Conservation (phyloP, 225 moss, liverwort and hornwort species). For the Ulota crispa region DNA sequence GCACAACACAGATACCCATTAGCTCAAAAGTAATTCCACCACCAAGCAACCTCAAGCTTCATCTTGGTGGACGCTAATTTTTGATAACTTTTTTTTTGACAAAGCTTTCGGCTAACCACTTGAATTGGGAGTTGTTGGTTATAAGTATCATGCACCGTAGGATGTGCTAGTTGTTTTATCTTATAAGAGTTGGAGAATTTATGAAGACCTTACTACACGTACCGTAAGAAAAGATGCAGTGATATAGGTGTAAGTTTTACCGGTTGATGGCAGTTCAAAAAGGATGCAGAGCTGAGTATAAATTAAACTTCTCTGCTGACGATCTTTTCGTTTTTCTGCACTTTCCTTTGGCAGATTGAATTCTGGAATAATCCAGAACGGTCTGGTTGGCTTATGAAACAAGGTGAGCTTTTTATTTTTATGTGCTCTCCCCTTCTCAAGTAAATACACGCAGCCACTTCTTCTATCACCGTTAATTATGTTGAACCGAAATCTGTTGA, state of each 20-base stretch:
- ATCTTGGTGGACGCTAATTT: too few species aligned
- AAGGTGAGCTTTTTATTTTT: conserved; percentile 45
- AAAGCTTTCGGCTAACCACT: too few species aligned
- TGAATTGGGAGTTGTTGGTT: too few species aligned
- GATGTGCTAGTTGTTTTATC: conserved; percentile 10
- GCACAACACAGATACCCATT: too few species aligned
- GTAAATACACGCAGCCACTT: background rate
- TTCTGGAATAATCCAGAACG: conserved; percentile 88
- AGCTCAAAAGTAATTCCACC: too few species aligned
- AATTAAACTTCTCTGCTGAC: conserved; percentile 14
- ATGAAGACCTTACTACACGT: background rate
- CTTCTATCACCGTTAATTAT: background rate
- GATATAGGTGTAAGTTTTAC: background rate
- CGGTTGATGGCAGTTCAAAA: background rate
- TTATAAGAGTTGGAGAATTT: background rate
- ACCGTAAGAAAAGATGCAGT: background rate
- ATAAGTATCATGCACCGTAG: too few species aligned
- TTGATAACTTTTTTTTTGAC: too few species aligned
- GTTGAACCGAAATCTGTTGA: background rate
- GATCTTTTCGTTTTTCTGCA: background rate
- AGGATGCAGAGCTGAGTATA: background rate
- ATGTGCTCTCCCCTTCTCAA: background rate
- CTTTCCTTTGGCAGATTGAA: conserved; percentile 50
- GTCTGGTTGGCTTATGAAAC: conserved; percentile 93
- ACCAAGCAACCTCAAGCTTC: too few species aligned